Base-by-base conservation (phyloP, 2,329 filamentous ascomycete genomes). In the Karstenula rhodostoma region DNA sequence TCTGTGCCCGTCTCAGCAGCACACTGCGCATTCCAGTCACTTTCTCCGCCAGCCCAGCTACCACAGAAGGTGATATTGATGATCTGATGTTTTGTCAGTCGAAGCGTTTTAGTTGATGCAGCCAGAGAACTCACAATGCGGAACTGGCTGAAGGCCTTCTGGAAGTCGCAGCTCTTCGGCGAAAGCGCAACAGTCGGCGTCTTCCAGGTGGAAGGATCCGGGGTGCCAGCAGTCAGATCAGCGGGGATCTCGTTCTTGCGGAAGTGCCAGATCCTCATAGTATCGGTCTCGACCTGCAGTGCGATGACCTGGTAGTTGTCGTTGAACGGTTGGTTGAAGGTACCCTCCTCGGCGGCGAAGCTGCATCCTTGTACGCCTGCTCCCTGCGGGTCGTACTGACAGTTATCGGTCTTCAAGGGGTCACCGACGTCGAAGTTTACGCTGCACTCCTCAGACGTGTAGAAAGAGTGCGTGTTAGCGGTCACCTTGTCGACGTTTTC, bases 151-250 rank as follows among this genome's bases (percentile, higher is more conserved):
- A 54, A 54, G 10, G 51, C 51, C 37, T 32, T 54, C 10, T 32
- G 37, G 37, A 54, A 54, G n/a, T 54, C 51, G n/a, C 51, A 54
- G 35, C 51, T 54, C 51, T 54, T 54, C 7, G 51, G 51, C 25
- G 51, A 54, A 15, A 54, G 51, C 3, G 51, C 13, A 5, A 54
- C 51, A n/a, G 51, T 54, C 8, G 51, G 51, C 12, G 37, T 32
- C 25, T 44, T 54, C 51, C 51, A 54, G n/a, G 51, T 54, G 17
- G 23, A 29, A 32, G 51, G 37, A 33, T 54, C 37, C 6, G 51
- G 37, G 22, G 37, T 43, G 15, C 51, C 51, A 32, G 51, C 23
- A 32, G 17, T 54, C 15, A 54, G 9, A 32, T 54, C 51, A 32
- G 51, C 37, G 8, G 51, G 51, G 22, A 54, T 17, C 51, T 54